Base-by-base conservation (phyloP, 2,329 filamentous ascomycete species). In the Coniochaeta ligniaria region DNA sequence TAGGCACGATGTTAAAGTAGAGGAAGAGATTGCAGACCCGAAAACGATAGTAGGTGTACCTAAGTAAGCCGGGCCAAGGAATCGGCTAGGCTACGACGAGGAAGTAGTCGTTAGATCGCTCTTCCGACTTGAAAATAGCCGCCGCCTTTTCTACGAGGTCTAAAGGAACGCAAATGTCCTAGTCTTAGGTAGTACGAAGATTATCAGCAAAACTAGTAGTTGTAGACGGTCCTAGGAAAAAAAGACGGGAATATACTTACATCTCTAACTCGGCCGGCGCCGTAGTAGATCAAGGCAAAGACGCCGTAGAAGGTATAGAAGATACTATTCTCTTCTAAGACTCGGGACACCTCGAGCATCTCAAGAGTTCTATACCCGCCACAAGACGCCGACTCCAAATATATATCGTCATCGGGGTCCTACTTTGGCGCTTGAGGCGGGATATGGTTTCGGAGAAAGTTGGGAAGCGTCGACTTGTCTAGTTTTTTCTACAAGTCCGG, bases 261-360 rank as follows among this genome's bases (percentile, higher is more conserved):
- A 35, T 35, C 31, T 57, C 54, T 35, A 16, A 57, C 35, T 35
- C 54, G 28, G 54, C 54, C 54, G 20, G 54, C 54, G 54, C 54
- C 54, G 54, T 57, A 57, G 35, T 36, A 57, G 28, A 57, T 57
- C 31, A 57, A 31, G 28, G 54, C 54, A 24, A 31, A 57, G 28
- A 38, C 28, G 35, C 54, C 54, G 35, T 8, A 22, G 31, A 57
- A 38, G 54, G 22, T 7, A 31, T 31, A 57, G 35, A 36, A 11
- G 20, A 57, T 57, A 31, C 54, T 31, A 31, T 35, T 24, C 28
- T 38, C 54, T 57, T 57, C 54, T 16, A 57, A n/a, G 14, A 57
- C 54, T 16, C 35, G 28, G 54, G 54, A 36, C 17, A 57, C 54
- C 31, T 57, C 31, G 35, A 57, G 31, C n/a, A 31, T n/a, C 20